Evolutionary conservation across 768 basidiomycete genomes (phyloP).

Genomic region (Podaxis carcinomalis): DNA sequence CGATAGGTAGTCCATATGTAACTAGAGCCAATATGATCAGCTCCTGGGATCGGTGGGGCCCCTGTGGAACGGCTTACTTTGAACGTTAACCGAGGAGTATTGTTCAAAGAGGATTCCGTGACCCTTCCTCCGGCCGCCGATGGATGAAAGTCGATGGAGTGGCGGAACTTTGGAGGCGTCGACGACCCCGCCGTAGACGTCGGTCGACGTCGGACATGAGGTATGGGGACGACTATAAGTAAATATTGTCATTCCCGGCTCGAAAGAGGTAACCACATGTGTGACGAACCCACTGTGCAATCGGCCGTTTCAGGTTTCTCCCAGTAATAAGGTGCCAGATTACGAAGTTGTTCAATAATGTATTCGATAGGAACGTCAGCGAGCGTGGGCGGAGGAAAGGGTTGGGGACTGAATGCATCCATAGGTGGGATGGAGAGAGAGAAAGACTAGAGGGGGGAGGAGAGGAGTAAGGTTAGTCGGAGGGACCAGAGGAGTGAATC

Average conservation of each 20-base stretch:
- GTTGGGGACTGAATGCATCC: slow-evolving; percentile 47
- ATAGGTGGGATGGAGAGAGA: slow-evolving; percentile 19
- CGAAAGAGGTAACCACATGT: background rate
- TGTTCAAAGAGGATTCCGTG: slow-evolving; percentile 46
- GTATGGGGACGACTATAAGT: slow-evolving; percentile 46
- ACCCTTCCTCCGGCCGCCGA: slow-evolving; percentile 43
- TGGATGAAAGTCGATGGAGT: slow-evolving; percentile 32
- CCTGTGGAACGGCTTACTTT: slow-evolving; percentile 41
- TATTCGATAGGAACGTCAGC: slow-evolving; percentile 67
- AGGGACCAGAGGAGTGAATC: slow-evolving; percentile 8
- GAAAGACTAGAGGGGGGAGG: slow-evolving; percentile 22
- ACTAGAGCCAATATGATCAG: slow-evolving; percentile 32
- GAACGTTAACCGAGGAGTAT: slow-evolving; percentile 55
- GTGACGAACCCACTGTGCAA: slow-evolving; percentile 65
- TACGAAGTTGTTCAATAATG: slow-evolving; percentile 65
- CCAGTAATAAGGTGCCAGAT: slow-evolving; percentile 67
- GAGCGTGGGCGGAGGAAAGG: slow-evolving; percentile 62
- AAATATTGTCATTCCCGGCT: slow-evolving; percentile 1
- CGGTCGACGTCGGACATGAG: slow-evolving; percentile 33
- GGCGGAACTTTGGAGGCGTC: slow-evolving; percentile 19
- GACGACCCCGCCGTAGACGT: slow-evolving; percentile 27
- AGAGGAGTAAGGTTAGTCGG: slow-evolving; percentile 32
- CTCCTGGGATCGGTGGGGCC: background rate
- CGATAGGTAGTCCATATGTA: slow-evolving; percentile 80
- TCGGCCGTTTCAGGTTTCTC: slow-evolving; percentile 72